Evolutionary conservation across 2,329 filamentous ascomycete species (phyloP).

Genomic region (Aspergillus vadensis): DNA sequence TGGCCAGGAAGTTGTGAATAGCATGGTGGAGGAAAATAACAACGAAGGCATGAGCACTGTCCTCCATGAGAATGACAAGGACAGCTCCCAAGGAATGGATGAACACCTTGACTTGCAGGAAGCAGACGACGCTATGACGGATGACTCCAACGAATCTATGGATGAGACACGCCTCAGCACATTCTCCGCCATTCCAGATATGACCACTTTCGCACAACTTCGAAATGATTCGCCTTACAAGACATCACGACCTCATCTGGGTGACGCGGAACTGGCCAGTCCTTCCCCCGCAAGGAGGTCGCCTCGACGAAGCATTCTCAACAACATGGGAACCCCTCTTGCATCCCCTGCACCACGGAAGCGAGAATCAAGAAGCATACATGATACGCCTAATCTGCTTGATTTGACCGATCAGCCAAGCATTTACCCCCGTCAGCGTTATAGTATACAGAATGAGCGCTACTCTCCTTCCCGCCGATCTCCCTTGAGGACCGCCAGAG

Average conservation of each 20-base stretch:
- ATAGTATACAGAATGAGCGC: constrained; percentile 40
- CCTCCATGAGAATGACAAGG: constrained; percentile 28
- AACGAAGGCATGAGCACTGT: constrained; percentile 49
- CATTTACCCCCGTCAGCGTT: constrained; percentile 54
- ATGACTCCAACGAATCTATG: constrained; percentile 38
- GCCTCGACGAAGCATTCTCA: constrained; percentile 29
- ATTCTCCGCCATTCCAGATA: constrained; percentile 85
- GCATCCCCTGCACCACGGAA: constrained; percentile 54
- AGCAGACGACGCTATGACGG: constrained; percentile 33
- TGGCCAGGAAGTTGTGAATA: constrained; percentile 33
- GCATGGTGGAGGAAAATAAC: constrained; percentile 40
- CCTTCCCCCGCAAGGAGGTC: constrained; percentile 52
- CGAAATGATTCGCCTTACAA: constrained; percentile 64
- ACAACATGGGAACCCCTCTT: constrained; percentile 37
- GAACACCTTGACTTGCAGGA: constrained; percentile 25
- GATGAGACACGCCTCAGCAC: constrained; percentile 67
- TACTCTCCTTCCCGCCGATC: constrained; percentile 47
- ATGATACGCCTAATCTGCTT: constrained; percentile 74
- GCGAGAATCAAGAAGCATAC: constrained; percentile 48
- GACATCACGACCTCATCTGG: constrained; percentile 39
- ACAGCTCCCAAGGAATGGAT: constrained; percentile 25
- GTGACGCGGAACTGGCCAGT: constrained; percentile 44
- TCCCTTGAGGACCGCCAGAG: constrained; percentile 44
- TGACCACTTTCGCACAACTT: constrained; percentile 78
- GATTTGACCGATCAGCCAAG: constrained; percentile 85